Evolutionary conservation across 306 rosid species (phyloP).

Genomic region (Trifolium pratense): DNA sequence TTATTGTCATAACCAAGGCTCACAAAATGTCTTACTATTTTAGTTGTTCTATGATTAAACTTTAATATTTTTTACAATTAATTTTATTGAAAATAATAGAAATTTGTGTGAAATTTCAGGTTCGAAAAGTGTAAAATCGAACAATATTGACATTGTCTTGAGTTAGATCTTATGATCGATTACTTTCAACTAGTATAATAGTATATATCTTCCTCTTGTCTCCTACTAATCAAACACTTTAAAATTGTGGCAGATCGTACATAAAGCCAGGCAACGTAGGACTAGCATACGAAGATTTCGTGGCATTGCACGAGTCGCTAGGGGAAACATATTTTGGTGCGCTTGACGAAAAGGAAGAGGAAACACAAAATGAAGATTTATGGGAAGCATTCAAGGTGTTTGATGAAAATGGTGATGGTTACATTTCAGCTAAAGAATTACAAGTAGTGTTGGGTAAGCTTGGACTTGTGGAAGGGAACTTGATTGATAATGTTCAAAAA

Average conservation of each 20-base stretch:
- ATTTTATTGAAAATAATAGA: no score
- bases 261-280: slow-evolving; percentile 59
- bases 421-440: slow-evolving; percentile 74
- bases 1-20: no score
- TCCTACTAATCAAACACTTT: no score
- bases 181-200: no score
- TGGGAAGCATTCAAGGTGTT: slow-evolving; percentile 92
- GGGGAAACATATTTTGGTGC: slow-evolving; percentile 61
- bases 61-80: no score
- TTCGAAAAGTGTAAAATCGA: no score
- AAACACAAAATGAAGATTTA: slow-evolving; percentile 63
- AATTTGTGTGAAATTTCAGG: no score
- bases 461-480: slow-evolving; percentile 65
- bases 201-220: no score
- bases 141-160: no score
- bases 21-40: no score
- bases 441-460: slow-evolving; percentile 75
- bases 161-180: no score
- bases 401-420: slow-evolving; percentile 85
- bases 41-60: no score
- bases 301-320: slow-evolving; percentile 59
- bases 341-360: not conserved
- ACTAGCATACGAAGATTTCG: slow-evolving; percentile 65
- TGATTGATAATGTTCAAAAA: slow-evolving; percentile 63
- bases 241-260: slow-evolving; percentile 40